Base-by-base conservation (phyloP, 768 basidiomycete genomes). In the Leccinum aurantiacum region DNA sequence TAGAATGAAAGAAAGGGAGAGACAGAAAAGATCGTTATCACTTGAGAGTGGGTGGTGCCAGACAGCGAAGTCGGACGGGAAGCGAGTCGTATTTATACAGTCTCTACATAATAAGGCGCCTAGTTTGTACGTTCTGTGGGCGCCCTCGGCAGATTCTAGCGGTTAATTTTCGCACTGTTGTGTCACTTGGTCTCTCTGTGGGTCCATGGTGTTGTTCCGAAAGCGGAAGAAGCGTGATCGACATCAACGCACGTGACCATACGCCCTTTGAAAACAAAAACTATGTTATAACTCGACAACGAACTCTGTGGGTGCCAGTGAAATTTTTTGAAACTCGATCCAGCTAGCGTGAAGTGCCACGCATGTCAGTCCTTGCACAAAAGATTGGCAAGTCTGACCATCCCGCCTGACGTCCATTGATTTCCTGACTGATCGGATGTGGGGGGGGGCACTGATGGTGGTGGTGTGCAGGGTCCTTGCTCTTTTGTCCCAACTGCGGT, bases 401-500 rank as follows among this genome's bases (percentile, higher is more conserved):
- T 31, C 29, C 10, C 11, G 13, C 59, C 46, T 24, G 22, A 24
- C 54, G 5, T 55, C 29, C 27, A 38, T 62, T 25, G 29, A 19
- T 56, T 22, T 7, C 6, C 19, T 25, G 15, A 49, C 57, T 60
- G 48, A 63, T 52, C 29, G 15, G 19, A 15, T 59, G 31, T 31
- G 10, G 29, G 29, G 31, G 31, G 29, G 31, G 31, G 31, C 31
- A 33, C 31, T 33, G 31, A 33, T 33, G 31, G 38, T 37, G 35
- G 35, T 50, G 50, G 25, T 38, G 56, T 13, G 41, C 67, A 90
- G 97, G 96, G 55, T 95, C 95, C 1, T 80, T 98, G 25, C 79
- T 98, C 44, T 98, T 99, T 77, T 99, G 97, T 76, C 93, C 93
- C 2, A 80, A 86, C 60, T 99, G 97, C 65, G 94, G 94, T 14